Base-by-base conservation (phyloP, 306 rosid genomes). In the Leucaena leucocephala region DNA sequence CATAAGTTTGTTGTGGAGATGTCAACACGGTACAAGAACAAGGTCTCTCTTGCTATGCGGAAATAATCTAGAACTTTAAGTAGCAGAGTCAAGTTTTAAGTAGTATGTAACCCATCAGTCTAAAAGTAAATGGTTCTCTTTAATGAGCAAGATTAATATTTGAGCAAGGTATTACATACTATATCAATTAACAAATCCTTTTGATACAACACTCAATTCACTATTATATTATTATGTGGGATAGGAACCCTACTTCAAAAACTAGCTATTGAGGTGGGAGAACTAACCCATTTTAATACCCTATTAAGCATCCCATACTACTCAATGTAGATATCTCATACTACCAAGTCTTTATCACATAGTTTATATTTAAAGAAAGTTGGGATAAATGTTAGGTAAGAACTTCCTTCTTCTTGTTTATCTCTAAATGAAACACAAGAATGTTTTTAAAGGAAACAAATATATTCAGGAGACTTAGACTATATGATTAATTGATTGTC, bases 21-120 rank as follows among this genome's bases (percentile, higher is more conserved):
- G 64, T 87, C 63, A 49, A 75, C 22, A 27, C 22, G 35, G 58
- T 68, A 68, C 76, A 83, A 64, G 84, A 57, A 76, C 39, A 52
- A 64, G 46, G 9, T n/a, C 4, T 33, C 65, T 15, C 12, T 19
- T 70, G 45, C 50, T n/a, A 68, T 68, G 48, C 68, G 43, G 21
- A 42, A 70, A 11, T 59, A 59, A 59, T 59, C 7, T 48, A 46
- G 38, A 46, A 14, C 66, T 22, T 27, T 27, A 12, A 54, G 61
- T 7, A 54, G 33, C 12, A 54, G 22, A 43, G 54, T 43, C 8
- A 38, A 38, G 8, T 14, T 58, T 19, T 55, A 7, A 16, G 42
- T 16, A 35, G 33, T 39, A 33, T 11, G 66, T 0, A 76, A 50
- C n/a, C 64, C 42, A 38, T 45, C 12, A 19, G 70, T 16, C 7